phyloP scores from a whole-genome alignment of 495 filamentous ascomycete species.

The Monascus purpureus region DNA sequence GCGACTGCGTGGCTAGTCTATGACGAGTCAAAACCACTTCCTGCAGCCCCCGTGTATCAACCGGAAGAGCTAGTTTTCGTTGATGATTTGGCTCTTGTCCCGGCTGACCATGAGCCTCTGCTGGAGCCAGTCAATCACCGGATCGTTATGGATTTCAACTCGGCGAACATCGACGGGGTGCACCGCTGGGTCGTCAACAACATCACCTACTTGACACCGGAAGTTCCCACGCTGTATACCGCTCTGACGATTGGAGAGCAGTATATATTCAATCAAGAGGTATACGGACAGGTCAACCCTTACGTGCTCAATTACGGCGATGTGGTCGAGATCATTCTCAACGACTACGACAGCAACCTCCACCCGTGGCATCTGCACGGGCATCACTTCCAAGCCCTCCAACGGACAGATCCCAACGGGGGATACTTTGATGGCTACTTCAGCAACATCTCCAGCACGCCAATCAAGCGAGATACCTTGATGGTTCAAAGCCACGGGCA shows the following conservation, averaged over 20 bases:
- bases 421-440: conserved; percentile 27
- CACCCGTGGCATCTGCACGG: conserved; percentile 59
- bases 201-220: conserved; percentile 37
- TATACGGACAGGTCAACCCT: conserved; percentile 21
- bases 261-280: conserved; percentile 35
- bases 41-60: no score
- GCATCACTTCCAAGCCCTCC: conserved; percentile 36
- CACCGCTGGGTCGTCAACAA: conserved; percentile 31
- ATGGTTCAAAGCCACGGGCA: conserved; percentile 38
- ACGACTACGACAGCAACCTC: conserved; percentile 46
- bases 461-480: conserved; percentile 45
- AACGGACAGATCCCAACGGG: conserved; percentile 27
- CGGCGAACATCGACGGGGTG: conserved; percentile 49
- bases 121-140: conserved; percentile 21
- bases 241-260: conserved; percentile 36
- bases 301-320: conserved; percentile 35
- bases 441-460: conserved; percentile 27
- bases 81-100: conserved; percentile 59
- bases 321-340: conserved; percentile 47
- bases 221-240: conserved; percentile 67
- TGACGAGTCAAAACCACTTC: conserved; percentile 40
- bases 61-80: conserved; percentile 55
- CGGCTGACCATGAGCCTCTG: conserved; percentile 45
- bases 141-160: conserved; percentile 25
- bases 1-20: conserved; percentile 72